Percentiles rank a stretch among this genome's conserved stretches.
These are phyloP conservation scores for Cornus kousa DNA, from an alignment of 148 eudicot genomes.

Conservation along the genomic window DNA sequence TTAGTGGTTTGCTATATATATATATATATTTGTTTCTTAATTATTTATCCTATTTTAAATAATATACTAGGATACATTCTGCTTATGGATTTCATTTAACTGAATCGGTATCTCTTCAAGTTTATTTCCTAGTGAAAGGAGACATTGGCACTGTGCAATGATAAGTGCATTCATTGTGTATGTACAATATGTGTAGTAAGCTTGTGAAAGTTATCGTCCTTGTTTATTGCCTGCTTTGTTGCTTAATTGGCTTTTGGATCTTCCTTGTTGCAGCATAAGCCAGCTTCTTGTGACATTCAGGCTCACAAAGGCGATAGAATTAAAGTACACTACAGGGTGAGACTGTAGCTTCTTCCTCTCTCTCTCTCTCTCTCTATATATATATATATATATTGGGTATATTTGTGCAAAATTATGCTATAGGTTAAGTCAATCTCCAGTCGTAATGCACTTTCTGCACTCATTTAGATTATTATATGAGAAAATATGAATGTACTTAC, in stretches of 20 bases:
- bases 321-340: slow-evolving; percentile 93
- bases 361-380: too few relatives aligned
- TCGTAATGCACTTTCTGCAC: not conserved
- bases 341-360: not conserved
- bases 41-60: not conserved
- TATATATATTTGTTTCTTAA: not conserved
- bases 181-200: not conserved
- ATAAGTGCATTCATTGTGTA: not conserved
- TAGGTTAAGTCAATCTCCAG: too few relatives aligned
- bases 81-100: not conserved
- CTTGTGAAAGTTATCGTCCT: not conserved
- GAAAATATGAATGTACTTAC: too few relatives aligned
- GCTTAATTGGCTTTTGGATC: slow-evolving; percentile 16
- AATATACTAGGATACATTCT: not conserved
- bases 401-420: too few relatives aligned
- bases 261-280: slow-evolving; percentile 64
- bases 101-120: not conserved
- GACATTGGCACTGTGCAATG: not conserved
- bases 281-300: slow-evolving; percentile 72
- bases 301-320: slow-evolving; percentile 95
- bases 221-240: not conserved
- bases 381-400: too few relatives aligned
- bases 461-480: not conserved
- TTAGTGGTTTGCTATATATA: not conserved
- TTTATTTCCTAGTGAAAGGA: not conserved